Evolutionary conservation across 768 basidiomycete species (phyloP).

Genomic region (Mrakia gelida): DNA sequence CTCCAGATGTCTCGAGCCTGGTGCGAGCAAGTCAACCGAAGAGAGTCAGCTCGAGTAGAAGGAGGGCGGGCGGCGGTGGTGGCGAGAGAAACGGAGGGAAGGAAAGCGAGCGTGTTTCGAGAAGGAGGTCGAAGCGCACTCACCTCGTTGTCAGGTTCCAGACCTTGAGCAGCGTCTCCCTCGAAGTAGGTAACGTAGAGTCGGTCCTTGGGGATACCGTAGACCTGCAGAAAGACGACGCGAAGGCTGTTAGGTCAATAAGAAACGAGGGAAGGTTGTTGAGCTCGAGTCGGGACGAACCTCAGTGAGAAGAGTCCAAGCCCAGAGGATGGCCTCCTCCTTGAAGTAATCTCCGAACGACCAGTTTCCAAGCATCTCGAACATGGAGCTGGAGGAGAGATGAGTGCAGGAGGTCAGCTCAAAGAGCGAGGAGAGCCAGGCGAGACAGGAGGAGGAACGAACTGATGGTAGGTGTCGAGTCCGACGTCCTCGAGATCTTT

Average conservation of each 20-base stretch:
- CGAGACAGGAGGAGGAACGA: not conserved
- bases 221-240: conserved; percentile 51
- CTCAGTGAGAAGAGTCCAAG: conserved; percentile 89
- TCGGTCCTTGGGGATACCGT: conserved; percentile 78
- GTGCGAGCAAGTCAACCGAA: not conserved
- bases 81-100: not conserved
- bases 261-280: not conserved
- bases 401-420: conserved; percentile 47
- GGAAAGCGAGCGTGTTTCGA: not conserved
- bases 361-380: conserved; percentile 99
- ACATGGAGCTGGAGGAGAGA: conserved; percentile 45
- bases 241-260: not conserved
- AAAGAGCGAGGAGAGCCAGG: no score
- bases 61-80: not conserved
- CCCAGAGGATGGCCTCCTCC: conserved; percentile 88
- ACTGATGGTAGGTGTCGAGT: conserved; percentile 33
- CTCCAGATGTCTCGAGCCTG: conserved; percentile 63
- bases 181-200: conserved; percentile 98
- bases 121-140: not conserved
- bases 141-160: conserved; percentile 80
- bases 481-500: conserved; percentile 97
- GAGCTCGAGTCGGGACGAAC: conserved; percentile 11
- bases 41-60: not conserved
- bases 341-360: conserved; percentile 99
- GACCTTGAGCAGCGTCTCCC: conserved; percentile 76